phyloP scores from a whole-genome alignment of 2,329 filamentous ascomycete species.

The Xylaria sp. region DNA sequence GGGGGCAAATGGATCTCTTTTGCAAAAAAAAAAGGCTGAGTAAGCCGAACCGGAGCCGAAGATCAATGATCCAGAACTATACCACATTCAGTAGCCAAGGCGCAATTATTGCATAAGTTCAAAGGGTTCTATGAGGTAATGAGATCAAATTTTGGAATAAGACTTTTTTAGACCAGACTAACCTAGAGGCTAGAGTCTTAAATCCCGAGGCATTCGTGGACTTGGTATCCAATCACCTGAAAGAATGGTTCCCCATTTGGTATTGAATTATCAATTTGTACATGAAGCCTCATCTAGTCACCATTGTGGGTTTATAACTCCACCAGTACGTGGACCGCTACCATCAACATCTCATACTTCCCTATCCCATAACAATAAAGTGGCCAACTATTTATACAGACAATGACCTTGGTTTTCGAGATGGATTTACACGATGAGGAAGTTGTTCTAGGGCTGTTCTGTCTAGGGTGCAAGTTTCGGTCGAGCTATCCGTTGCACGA shows the following conservation, averaged over 20 bases:
- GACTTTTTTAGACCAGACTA: not conserved
- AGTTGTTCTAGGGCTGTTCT: not conserved
- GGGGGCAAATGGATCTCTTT: not conserved
- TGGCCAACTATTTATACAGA: conserved; percentile 15
- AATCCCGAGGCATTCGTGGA: not conserved
- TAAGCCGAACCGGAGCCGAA: not conserved
- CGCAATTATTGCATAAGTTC: conserved; percentile 41
- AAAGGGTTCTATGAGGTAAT: not conserved
- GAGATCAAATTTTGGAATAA: not conserved
- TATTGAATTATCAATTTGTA: conserved; percentile 34
- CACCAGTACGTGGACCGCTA: not conserved
- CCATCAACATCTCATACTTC: not conserved
- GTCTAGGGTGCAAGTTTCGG: not conserved
- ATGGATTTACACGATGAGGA: conserved; percentile 13
- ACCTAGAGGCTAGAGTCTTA: not conserved
- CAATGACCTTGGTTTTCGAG: conserved; percentile 6
- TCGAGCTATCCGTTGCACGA: conserved; percentile 22
- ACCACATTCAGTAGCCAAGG: conserved; percentile 46
- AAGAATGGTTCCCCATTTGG: conserved; percentile 20
- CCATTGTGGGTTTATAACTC: conserved; percentile 17
- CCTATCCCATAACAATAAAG: not conserved
- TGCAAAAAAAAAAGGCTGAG: conserved; percentile 1
- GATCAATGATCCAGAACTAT: conserved; percentile 27
- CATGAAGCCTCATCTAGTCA: conserved; percentile 22
- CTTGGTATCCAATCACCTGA: conserved; percentile 17